Base-by-base conservation (phyloP, 2,329 filamentous ascomycete species). In the Onygenales sp. region DNA sequence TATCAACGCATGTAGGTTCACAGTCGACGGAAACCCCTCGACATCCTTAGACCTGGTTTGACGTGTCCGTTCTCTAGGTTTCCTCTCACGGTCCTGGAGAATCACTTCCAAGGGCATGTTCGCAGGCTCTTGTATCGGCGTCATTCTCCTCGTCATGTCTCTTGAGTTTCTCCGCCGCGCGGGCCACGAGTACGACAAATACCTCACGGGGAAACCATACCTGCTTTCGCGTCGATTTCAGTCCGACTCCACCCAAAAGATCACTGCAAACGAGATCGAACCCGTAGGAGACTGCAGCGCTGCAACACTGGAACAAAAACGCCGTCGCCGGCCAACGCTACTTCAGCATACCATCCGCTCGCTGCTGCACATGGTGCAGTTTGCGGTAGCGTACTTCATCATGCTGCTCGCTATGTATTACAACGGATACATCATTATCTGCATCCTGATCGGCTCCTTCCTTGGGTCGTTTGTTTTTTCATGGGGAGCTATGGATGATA, bases 41-140 rank as follows among this genome's bases (percentile, higher is more conserved):
- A 27, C 21, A 27, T 32, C 9, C 36, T 21, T 14, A 27, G 6
- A 36, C 7, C 5, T 35, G 17, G 6, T 33, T 13, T 7, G 21
- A 46, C 43, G 35, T 8, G 14, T 6, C 52, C 31, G 27, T 48
- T 49, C 21, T 47, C n/a, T 42, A 74, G 72, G 83, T 70, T 92
- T 93, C 76, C 78, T 93, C 63, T 72, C 85, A 27, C 61, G 66
- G 7, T 75, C 77, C 21, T 93, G 88, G 87, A 83, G 83, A 63
- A 79, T 92, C 66, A 83, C 73, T 13, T 85, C 83, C 27, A 71
- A 69, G 2, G 83, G 79, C 66, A 85, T 85, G 78, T 92, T 94
- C 65, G 87, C 85, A 47, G 87, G 85, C 21, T 86, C 84, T 51
- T 93, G 88, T 72, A 84, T 94, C 63, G 87, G 86, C 56, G 83